Evolutionary conservation across 192 early-diverging fungal species (phyloP).

Genomic region (Coemansia sp.): DNA sequence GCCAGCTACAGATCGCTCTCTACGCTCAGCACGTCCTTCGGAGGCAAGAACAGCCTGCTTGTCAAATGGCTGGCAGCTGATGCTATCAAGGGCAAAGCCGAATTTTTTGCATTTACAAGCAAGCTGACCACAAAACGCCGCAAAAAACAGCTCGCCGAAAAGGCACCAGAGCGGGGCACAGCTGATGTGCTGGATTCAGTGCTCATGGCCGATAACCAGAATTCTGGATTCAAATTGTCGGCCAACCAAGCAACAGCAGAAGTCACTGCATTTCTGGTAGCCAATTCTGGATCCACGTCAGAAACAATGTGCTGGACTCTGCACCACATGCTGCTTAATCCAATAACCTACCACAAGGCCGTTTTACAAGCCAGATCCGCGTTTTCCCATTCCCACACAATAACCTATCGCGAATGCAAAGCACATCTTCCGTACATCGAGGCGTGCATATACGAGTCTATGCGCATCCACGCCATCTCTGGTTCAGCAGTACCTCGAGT

Average conservation of each 20-base stretch:
- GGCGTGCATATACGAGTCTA: conserved; percentile 40
- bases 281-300: conserved; percentile 36
- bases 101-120: conserved; percentile 30
- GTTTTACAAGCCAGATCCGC: conserved; percentile 18
- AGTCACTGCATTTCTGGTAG: conserved; percentile 33
- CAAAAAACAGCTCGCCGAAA: not conserved
- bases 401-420: conserved; percentile 28
- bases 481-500: conserved; percentile 29
- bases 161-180: not conserved
- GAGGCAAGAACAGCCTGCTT: not conserved
- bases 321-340: conserved; percentile 43
- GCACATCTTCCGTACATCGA: conserved; percentile 38
- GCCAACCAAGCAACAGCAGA: conserved; percentile 31
- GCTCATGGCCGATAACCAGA: conserved; percentile 37
- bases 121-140: conserved; percentile 21
- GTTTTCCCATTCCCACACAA: conserved; percentile 14
- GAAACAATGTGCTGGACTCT: conserved; percentile 36
- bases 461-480: conserved; percentile 43
- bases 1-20: conserved; percentile 12
- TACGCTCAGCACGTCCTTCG: not conserved
- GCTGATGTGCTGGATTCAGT: conserved; percentile 38
- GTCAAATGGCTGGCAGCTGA: not conserved
- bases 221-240: conserved; percentile 27
- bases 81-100: conserved; percentile 14
- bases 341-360: conserved; percentile 12